A percentile compares a stretch with the other conserved stretches of the same genome.
phyloP scores from a whole-genome alignment of 208 protist genomes.

The Leishmania braziliensis region DNA sequence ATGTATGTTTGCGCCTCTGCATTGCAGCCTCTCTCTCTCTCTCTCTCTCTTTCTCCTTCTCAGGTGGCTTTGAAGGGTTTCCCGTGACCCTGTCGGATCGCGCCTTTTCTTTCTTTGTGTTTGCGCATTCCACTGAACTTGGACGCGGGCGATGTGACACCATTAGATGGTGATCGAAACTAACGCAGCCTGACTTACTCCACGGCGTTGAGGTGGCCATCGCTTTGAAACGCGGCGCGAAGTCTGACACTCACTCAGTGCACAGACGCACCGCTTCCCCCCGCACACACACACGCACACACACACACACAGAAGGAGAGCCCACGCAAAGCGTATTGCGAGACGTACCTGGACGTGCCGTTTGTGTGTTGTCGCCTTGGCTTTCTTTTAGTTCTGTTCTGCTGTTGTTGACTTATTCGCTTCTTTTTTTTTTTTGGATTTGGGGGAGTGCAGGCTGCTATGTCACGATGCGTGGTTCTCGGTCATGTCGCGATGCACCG shows the following conservation, averaged over 20 bases:
- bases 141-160: background rate
- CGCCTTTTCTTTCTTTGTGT: background rate
- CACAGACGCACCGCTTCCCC: background rate
- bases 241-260: background rate
- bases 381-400: background rate
- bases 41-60: background rate
- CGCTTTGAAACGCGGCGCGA: background rate
- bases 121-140: background rate
- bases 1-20: background rate
- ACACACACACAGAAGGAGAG: background rate
- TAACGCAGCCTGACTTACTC: background rate
- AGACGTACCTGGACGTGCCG: background rate
- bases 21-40: no score
- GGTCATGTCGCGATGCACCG: slow-evolving; percentile 13
- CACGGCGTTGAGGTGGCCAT: background rate
- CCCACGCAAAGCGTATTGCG: background rate
- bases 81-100: no score
- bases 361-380: background rate
- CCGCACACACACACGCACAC: no score
- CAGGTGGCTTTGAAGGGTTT: no score
- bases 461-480: slow-evolving; percentile 24
- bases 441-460: no score
- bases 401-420: background rate
- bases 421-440: no score
- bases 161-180: background rate